A percentile compares a stretch with the other conserved stretches of the same genome.
Conservation (phyloP, 1,284 basidiomycete genomes). For the Boletus sp. region DNA sequence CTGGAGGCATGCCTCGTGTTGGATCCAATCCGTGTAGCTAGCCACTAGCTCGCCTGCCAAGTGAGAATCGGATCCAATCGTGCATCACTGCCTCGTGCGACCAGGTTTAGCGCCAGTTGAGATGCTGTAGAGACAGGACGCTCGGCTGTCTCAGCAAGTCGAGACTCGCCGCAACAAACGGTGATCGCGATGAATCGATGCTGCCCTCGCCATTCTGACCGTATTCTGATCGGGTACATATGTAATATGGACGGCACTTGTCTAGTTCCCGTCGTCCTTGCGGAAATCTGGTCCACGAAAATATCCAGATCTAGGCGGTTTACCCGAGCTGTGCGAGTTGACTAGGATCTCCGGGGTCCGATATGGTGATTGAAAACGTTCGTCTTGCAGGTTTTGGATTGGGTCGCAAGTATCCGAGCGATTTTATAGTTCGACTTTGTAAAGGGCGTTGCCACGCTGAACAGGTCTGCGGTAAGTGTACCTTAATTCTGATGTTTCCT, state of each 20-base stretch:
- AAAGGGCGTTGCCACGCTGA: slow-evolving; percentile 9
- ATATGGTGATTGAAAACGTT: slow-evolving; percentile 15
- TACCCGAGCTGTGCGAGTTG: too few species aligned
- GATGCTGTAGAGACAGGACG: background rate
- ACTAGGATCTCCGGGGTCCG: slow-evolving; percentile 15
- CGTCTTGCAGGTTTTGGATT: slow-evolving; percentile 6
- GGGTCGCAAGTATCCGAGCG: slow-evolving; percentile 4
- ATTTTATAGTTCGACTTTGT: slow-evolving; percentile 5
- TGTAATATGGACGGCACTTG: too few species aligned
- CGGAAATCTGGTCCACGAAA: too few species aligned
- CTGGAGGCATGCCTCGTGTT: too few species aligned
- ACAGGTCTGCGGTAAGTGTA: slow-evolving; percentile 3
- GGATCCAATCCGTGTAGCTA: too few species aligned
- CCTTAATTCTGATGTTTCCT: slow-evolving; percentile 21
- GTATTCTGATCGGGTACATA: background rate
- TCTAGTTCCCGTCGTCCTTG: too few species aligned
- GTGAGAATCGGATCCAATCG: background rate
- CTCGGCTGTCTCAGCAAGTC: background rate
- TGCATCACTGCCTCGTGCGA: background rate
- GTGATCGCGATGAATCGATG: too few species aligned
- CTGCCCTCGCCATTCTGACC: too few species aligned
- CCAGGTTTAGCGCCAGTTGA: too few species aligned
- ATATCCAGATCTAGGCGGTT: too few species aligned
- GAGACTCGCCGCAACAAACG: too few species aligned
- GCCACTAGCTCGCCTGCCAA: too few species aligned